Evolutionary conservation across 495 filamentous ascomycete genomes (phyloP).

Genomic region (Xylaria castorea): DNA sequence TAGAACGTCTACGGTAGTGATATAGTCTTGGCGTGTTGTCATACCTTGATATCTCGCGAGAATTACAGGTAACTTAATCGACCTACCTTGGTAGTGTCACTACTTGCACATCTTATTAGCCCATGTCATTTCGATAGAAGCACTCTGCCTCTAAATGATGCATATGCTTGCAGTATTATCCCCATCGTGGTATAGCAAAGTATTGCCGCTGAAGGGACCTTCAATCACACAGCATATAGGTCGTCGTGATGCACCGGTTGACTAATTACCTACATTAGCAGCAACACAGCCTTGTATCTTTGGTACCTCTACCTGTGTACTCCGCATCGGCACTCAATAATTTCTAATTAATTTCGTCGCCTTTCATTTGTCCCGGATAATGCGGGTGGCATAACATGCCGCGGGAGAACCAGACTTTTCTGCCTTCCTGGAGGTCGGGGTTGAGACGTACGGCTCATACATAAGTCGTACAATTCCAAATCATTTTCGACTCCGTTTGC

Average conservation of each 20-base stretch:
- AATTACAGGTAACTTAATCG: not conserved
- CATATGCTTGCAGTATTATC: not conserved
- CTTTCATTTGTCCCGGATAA: not conserved
- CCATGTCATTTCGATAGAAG: not conserved
- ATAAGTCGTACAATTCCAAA: constrained; percentile 15
- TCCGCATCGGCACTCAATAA: constrained; percentile 14
- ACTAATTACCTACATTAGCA: not conserved
- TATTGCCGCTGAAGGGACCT: not conserved
- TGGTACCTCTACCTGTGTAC: not conserved
- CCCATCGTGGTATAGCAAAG: not conserved
- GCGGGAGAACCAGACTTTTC: not conserved
- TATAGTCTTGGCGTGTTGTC: not conserved
- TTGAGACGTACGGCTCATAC: not conserved
- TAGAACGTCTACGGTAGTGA: not conserved
- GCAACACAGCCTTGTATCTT: not conserved
- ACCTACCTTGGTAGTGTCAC: not conserved
- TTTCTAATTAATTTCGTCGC: not conserved
- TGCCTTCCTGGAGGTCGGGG: not conserved
- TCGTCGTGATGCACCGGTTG: not conserved
- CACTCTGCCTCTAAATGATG: not conserved
- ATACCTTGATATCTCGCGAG: not conserved
- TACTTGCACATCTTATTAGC: not conserved
- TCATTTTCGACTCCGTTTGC: constrained; percentile 7
- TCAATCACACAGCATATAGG: not conserved
- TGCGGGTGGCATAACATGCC: not conserved